Conservation (phyloP, 2,329 filamentous ascomycete genomes). For the Colletotrichum tofieldiae region DNA sequence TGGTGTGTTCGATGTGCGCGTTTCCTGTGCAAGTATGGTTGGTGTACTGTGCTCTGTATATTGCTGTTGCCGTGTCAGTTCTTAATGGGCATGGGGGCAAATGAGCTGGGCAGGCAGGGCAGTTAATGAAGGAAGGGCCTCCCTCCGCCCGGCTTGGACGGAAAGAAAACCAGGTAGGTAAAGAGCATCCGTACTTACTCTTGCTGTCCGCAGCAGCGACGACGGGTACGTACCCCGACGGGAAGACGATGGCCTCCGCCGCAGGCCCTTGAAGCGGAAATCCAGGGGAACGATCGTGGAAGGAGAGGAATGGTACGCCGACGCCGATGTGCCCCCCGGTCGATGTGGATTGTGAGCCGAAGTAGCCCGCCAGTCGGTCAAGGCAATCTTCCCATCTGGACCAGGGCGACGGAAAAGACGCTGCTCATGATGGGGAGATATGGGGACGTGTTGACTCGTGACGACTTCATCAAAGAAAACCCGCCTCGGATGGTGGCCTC, state of each 20-base stretch:
- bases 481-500: background rate
- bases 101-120: background rate
- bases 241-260: background rate
- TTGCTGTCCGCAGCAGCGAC: background rate
- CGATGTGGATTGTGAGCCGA: background rate
- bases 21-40: too few species aligned
- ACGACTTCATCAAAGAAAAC: background rate
- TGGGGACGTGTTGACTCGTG: background rate
- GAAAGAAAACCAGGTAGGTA: too few species aligned
- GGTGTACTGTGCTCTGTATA: too few species aligned
- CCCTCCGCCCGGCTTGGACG: too few species aligned
- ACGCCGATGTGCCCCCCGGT: background rate
- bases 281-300: slow-evolving; percentile 31
- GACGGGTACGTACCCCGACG: background rate
- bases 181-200: too few species aligned
- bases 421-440: background rate
- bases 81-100: too few species aligned
- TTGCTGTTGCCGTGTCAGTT: too few species aligned
- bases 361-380: background rate
- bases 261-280: slow-evolving; percentile 15
- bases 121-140: background rate
- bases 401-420: background rate
- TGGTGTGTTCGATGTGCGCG: too few species aligned
- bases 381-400: background rate
- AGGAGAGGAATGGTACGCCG: background rate